Evolutionary conservation across 2,329 filamentous ascomycete species (phyloP).

Genomic region (Knufia fluminis): DNA sequence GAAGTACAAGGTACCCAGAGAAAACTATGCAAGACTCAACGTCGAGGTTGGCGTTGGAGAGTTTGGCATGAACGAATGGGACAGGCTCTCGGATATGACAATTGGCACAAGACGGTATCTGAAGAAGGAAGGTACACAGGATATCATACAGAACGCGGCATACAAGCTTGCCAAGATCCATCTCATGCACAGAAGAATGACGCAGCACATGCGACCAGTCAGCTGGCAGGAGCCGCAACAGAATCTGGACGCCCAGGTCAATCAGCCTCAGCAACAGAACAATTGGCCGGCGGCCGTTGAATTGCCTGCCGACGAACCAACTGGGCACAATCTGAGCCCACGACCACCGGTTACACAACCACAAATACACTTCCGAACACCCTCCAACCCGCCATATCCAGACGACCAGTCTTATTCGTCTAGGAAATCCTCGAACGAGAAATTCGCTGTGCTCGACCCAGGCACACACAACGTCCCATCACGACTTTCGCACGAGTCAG

Average conservation of each 20-base stretch:
- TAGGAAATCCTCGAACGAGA: constrained; percentile 53
- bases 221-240: constrained; percentile 24
- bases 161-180: constrained; percentile 76
- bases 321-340: constrained; percentile 28
- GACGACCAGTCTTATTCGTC: constrained; percentile 11
- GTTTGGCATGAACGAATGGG: constrained; percentile 99
- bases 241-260: constrained; percentile 25
- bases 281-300: constrained; percentile 43
- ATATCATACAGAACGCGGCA: constrained; percentile 66
- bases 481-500: constrained; percentile 20
- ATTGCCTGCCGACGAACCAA: constrained; percentile 47
- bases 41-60: constrained; percentile 89
- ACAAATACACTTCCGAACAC: constrained; percentile 17
- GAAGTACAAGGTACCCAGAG: constrained; percentile 69
- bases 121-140: constrained; percentile 60
- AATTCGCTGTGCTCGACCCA: constrained; percentile 53
- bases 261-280: constrained; percentile 33
- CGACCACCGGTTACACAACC: constrained; percentile 23
- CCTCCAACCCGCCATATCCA: constrained; percentile 29
- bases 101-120: constrained; percentile 84
- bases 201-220: constrained; percentile 29
- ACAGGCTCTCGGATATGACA: constrained; percentile 86
- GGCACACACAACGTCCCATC: constrained; percentile 42
- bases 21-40: constrained; percentile 94
- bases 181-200: constrained; percentile 61